Percentiles rank a stretch among this genome's conserved stretches.
Evolutionary conservation across 768 basidiomycete species (phyloP).

Genomic region (Fibroporia radiculosa): DNA sequence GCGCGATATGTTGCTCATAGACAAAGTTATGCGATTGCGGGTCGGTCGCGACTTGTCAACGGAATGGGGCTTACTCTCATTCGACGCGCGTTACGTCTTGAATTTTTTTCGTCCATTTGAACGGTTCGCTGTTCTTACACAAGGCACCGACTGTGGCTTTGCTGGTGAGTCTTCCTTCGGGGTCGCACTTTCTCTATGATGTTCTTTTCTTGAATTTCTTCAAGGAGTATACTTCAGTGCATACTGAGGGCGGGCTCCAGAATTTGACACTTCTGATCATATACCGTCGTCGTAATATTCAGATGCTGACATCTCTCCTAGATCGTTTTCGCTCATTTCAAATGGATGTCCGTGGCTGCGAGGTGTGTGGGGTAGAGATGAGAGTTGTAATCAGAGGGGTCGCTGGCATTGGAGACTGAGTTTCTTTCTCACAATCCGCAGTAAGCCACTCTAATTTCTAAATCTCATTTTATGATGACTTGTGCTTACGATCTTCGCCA

Average conservation of each 20-base stretch:
- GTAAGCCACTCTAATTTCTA: too few species aligned
- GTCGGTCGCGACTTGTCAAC: slow-evolving; percentile 47
- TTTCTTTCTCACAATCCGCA: too few species aligned
- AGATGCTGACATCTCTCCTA: too few species aligned
- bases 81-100: slow-evolving; percentile 35
- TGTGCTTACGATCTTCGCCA: too few species aligned
- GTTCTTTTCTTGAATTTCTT: slow-evolving; percentile 87
- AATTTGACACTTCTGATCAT: slow-evolving; percentile 48
- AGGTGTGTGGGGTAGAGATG: too few species aligned
- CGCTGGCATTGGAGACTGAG: too few species aligned
- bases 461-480: too few species aligned
- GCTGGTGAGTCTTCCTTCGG: slow-evolving; percentile 2
- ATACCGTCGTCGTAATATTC: too few species aligned
- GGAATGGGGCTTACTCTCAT: slow-evolving; percentile 90
- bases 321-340: too few species aligned
- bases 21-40: slow-evolving; percentile 82
- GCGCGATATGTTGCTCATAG: slow-evolving; percentile 71
- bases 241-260: slow-evolving; percentile 53
- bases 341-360: too few species aligned
- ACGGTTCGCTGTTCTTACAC: slow-evolving; percentile 46
- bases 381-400: too few species aligned
- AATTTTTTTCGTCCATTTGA: slow-evolving; percentile 49
- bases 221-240: slow-evolving; percentile 66
- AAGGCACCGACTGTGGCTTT: background rate
- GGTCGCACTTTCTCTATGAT: slow-evolving; percentile 27